Conservation (phyloP, 2,329 filamentous ascomycete genomes). For the Colletotrichum viniferum region DNA sequence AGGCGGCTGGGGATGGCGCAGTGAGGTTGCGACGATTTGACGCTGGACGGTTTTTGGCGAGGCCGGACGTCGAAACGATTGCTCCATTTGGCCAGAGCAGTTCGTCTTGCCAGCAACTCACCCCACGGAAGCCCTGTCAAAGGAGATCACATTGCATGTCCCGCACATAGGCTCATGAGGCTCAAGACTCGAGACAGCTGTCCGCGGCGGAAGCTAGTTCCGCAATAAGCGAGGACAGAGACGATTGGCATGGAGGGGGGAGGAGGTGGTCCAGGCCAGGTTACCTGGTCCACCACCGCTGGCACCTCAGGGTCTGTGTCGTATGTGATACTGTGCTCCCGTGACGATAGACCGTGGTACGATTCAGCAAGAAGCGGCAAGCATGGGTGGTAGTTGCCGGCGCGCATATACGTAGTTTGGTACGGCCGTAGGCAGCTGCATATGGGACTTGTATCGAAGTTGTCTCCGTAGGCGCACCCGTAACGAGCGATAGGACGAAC, state of each 20-base stretch:
- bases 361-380: not conserved
- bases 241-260: not conserved
- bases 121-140: not conserved
- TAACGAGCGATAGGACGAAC: not conserved
- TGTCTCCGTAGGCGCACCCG: not conserved
- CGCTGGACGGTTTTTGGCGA: not conserved
- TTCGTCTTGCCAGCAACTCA: not conserved
- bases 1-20: conserved; percentile 51
- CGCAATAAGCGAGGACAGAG: conserved; percentile 1
- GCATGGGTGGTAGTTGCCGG: not conserved
- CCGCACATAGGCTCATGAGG: not conserved
- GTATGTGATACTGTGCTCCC: not conserved
- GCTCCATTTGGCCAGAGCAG: not conserved
- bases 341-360: not conserved
- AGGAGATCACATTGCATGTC: not conserved
- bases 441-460: not conserved
- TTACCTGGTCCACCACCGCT: not conserved
- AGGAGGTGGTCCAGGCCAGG: not conserved
- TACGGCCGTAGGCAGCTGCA: conserved; percentile 12
- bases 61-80: not conserved
- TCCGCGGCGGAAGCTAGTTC: conserved; percentile 10
- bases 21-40: conserved; percentile 46
- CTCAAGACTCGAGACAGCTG: not conserved
- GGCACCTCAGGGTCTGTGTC: not conserved
- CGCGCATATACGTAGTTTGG: not conserved